Evolutionary conservation across 208 protist genomes (phyloP).

Genomic region (Trypanosoma vivax): DNA sequence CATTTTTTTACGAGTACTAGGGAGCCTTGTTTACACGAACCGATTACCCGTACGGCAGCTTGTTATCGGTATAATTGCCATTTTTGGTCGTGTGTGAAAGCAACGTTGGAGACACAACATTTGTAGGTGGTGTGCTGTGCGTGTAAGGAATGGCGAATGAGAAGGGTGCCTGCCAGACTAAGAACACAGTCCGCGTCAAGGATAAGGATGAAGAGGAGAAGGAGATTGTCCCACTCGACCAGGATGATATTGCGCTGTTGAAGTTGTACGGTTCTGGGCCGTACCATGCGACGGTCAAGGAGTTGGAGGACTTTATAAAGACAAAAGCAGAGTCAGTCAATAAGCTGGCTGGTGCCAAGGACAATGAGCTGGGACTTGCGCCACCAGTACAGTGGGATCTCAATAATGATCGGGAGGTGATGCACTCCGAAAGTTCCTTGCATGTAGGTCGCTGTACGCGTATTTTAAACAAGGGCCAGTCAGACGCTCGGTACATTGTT

Average conservation of each 20-base stretch:
- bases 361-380: constrained; percentile 99
- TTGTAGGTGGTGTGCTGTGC: no score
- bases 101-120: no score
- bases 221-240: constrained; percentile 93
- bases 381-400: constrained; percentile 99
- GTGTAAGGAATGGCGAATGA: constrained; percentile 73
- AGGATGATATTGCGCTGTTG: constrained; percentile 98
- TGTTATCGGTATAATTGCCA: no score
- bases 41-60: no score
- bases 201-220: constrained; percentile 79
- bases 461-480: constrained; percentile 94
- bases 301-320: constrained; percentile 96
- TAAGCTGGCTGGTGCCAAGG: constrained; percentile 96
- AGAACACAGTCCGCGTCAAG: constrained; percentile 63
- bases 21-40: no score
- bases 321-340: constrained; percentile 93
- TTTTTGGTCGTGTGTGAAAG: no score
- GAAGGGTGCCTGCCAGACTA: constrained; percentile 84
- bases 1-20: no score
- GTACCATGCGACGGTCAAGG: constrained; percentile 96
- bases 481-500: constrained; percentile 97
- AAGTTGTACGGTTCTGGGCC: constrained; percentile 97
- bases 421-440: constrained; percentile 96
- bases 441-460: constrained; percentile 99
- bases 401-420: constrained; percentile 95